Base-by-base conservation (phyloP, 768 basidiomycete species). In the Boletales sp. region DNA sequence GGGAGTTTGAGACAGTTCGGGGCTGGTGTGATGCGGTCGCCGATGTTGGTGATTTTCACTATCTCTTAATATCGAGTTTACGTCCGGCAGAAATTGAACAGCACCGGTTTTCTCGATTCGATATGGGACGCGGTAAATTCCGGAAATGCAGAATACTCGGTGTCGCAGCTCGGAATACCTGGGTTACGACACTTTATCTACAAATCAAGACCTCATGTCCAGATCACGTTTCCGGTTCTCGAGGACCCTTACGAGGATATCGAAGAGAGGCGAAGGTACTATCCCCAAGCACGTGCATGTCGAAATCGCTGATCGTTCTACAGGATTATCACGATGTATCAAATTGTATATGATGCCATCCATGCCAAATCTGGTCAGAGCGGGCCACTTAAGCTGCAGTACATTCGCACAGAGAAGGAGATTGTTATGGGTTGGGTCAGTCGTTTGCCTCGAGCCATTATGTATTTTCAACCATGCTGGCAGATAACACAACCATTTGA, bases 401-500 rank as follows among this genome's bases (percentile, higher is more conserved):
- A 90, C 62, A 74, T 95, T 12, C 81, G 83, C 8, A 93, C 92
- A 0, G 84, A 88, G 48, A 81, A 83, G 40, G 97, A 97, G 72
- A 84, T 85, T 47, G 83, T 95, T 24, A 81, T 98, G 75, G 95
- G 92, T 40, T 97, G 97, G 95, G 94, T 97, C 64, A 49, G 87
- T 66, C 18, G 37, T 50, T 43, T 5, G 2, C 12, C 42, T 40
- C 15, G 14, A 12, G 2, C 10, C 31, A 32, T 15, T 27, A 39
- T 11, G 11, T 39, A 40, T 11, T 12, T 40, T 34, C 43, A 14
- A 35, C 58, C 30, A 3, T 21, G 11, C 6, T 21, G 12, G 29
- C 61, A 98, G 94, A 87, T 94, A 51, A 97, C 94, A 0, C 88
- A 93, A 60, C 85, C 86, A 0, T 97, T 97, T 62, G 97, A 98